These are phyloP conservation scores for Xylariaceae sp. DNA, from an alignment of 2,329 filamentous ascomycete species.

Conservation along the genomic window DNA sequence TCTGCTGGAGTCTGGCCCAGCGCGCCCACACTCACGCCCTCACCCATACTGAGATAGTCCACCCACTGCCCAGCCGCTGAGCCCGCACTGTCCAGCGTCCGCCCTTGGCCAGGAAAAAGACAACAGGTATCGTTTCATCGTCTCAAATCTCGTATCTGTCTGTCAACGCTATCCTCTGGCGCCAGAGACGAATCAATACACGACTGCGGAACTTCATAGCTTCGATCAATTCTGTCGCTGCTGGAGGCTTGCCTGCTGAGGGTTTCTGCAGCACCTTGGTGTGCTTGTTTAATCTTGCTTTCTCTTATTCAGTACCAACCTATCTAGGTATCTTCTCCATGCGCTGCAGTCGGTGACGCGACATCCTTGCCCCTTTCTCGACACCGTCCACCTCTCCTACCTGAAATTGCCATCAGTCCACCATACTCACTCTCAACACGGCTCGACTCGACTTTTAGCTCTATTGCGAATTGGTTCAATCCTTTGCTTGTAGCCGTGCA, in stretches of 20 bases:
- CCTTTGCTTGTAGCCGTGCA: constrained; percentile 1
- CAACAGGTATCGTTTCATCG: constrained; percentile 7
- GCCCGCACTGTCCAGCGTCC: neutral
- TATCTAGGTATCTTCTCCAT: constrained; percentile 9
- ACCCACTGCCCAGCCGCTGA: neutral
- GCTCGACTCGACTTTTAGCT: neutral
- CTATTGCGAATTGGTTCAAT: constrained; percentile 1
- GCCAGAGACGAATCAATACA: neutral
- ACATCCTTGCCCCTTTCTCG: constrained; percentile 12
- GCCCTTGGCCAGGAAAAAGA: neutral
- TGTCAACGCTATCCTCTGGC: neutral
- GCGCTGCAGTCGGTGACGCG: constrained; percentile 21
- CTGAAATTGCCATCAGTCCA: constrained; percentile 5
- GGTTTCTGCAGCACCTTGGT: too few species aligned
- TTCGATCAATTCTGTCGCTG: neutral
- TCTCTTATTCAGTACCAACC: constrained; percentile 14
- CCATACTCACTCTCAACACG: neutral
- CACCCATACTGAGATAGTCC: too few species aligned
- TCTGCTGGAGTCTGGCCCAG: neutral
- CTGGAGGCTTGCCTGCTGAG: neutral
- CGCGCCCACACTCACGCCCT: neutral
- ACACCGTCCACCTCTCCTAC: constrained; percentile 7
- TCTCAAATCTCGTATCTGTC: constrained; percentile 5
- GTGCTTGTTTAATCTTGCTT: constrained; percentile 3
- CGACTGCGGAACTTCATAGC: neutral